phyloP scores from a whole-genome alignment of 2,329 filamentous ascomycete species.

The Lasiodiplodia gonubiensis region DNA sequence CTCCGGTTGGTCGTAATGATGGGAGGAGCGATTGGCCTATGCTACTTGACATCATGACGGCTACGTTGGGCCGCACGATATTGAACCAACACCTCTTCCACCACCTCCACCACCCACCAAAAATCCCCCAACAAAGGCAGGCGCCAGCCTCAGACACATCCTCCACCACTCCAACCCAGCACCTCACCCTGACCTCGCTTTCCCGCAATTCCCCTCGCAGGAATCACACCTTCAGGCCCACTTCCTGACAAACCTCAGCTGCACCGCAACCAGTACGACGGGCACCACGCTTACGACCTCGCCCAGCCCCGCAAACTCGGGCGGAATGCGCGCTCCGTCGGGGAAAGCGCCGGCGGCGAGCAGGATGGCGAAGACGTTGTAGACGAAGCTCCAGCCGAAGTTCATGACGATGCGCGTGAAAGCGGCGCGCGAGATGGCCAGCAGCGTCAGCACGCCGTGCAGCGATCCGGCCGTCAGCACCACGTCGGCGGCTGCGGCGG shows the following conservation, averaged over 20 bases:
- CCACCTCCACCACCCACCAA: too few species aligned
- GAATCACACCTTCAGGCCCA: too few species aligned
- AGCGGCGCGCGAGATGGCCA: slow-evolving; percentile 58
- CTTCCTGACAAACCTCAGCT: slow-evolving; percentile 45
- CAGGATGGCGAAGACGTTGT: slow-evolving; percentile 72
- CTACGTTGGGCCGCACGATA: too few species aligned
- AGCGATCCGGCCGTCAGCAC: slow-evolving; percentile 23
- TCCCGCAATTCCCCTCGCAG: too few species aligned
- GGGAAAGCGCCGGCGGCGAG: slow-evolving; percentile 71
- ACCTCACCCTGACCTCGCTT: too few species aligned
- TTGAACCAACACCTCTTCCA: too few species aligned
- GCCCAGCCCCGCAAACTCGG: slow-evolving; percentile 70
- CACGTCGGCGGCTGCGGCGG: slow-evolving; percentile 67
- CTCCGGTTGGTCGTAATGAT: too few species aligned
- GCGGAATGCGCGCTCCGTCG: slow-evolving; percentile 59
- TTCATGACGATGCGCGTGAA: slow-evolving; percentile 62
- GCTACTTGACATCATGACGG: too few species aligned
- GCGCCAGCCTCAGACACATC: too few species aligned
- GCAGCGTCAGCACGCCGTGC: slow-evolving; percentile 56
- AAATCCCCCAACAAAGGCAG: too few species aligned
- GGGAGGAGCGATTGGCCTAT: too few species aligned
- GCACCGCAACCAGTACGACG: slow-evolving; percentile 65
- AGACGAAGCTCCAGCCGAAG: slow-evolving; percentile 72
- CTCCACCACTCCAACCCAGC: too few species aligned
- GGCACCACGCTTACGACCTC: slow-evolving; percentile 77